Evolutionary conservation across 495 filamentous ascomycete species (phyloP).

Genomic region (Annulohypoxylon maeteangense): DNA sequence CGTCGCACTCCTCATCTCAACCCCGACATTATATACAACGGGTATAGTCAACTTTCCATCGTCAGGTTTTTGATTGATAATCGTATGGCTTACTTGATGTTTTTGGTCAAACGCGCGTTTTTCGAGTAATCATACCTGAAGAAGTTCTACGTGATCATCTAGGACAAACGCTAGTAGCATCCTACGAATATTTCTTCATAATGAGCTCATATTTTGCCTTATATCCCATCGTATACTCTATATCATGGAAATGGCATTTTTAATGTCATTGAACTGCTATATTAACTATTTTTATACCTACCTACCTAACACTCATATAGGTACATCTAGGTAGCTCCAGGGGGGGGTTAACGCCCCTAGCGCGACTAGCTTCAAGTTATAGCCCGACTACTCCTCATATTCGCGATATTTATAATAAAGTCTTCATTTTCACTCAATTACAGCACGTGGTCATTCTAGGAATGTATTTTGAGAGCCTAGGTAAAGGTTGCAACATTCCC

Average conservation of each 20-base stretch:
- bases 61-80: conserved; percentile 34
- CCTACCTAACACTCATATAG: no score
- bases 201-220: background rate
- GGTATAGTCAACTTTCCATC: background rate
- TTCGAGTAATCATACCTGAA: background rate
- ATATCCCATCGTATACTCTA: background rate
- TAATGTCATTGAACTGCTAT: background rate
- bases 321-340: background rate
- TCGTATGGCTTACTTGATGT: conserved; percentile 4
- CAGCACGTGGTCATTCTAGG: background rate
- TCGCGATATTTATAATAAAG: background rate
- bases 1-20: conserved; percentile 25
- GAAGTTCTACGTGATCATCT: background rate
- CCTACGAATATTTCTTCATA: background rate
- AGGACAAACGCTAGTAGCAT: background rate
- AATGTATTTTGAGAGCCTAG: background rate
- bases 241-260: background rate
- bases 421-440: background rate
- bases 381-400: background rate
- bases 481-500: no score
- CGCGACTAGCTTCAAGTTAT: background rate
- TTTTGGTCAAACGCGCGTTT: conserved; percentile 3
- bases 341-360: background rate
- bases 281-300: background rate
- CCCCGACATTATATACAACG: conserved; percentile 22